A percentile compares a stretch with the other conserved stretches of the same genome.
Evolutionary conservation across 179 eudicot genomes (phyloP).

Genomic region (Camellia oleifera): DNA sequence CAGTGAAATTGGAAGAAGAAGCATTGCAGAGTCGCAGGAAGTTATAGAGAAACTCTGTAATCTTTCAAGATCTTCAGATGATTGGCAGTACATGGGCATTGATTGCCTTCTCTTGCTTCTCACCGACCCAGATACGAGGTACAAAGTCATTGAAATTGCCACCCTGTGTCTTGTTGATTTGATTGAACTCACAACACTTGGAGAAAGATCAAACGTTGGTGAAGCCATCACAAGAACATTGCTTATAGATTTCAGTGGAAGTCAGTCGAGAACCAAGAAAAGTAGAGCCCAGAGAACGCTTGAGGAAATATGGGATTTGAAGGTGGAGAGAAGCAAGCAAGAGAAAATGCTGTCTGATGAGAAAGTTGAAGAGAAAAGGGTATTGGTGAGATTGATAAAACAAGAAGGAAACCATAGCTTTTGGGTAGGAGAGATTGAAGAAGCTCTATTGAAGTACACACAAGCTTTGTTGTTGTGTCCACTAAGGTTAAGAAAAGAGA

Average conservation of each 20-base stretch:
- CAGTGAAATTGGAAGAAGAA: conserved; percentile 39
- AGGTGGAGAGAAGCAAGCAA: conserved; percentile 42
- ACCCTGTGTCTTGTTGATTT: conserved; percentile 46
- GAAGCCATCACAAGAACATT: conserved; percentile 45
- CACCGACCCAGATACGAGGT: conserved; percentile 46
- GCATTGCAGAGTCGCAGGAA: conserved; percentile 34
- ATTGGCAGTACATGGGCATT: conserved; percentile 65
- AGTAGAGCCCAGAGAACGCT: conserved; percentile 23
- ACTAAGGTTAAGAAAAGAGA: conserved; percentile 45
- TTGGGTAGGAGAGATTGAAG: conserved; percentile 40
- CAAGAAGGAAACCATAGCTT: conserved; percentile 53
- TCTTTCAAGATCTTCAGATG: conserved; percentile 59
- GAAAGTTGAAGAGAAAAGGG: conserved; percentile 34
- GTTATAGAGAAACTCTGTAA: conserved; percentile 47
- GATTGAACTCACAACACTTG: conserved; percentile 41
- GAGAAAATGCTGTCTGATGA: conserved; percentile 40
- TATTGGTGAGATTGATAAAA: conserved; percentile 34
- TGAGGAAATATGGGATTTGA: conserved; percentile 47
- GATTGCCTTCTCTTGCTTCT: conserved; percentile 59
- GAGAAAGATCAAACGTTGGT: conserved; percentile 38
- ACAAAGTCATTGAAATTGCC: conserved; percentile 39
- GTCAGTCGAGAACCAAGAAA: conserved; percentile 26
- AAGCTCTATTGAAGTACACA: conserved; percentile 41
- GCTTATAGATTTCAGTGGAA: conserved; percentile 37
- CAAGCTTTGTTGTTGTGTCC: conserved; percentile 57